Conservation (phyloP, 768 basidiomycete genomes). For the Brasilioporus rufonigricans region DNA sequence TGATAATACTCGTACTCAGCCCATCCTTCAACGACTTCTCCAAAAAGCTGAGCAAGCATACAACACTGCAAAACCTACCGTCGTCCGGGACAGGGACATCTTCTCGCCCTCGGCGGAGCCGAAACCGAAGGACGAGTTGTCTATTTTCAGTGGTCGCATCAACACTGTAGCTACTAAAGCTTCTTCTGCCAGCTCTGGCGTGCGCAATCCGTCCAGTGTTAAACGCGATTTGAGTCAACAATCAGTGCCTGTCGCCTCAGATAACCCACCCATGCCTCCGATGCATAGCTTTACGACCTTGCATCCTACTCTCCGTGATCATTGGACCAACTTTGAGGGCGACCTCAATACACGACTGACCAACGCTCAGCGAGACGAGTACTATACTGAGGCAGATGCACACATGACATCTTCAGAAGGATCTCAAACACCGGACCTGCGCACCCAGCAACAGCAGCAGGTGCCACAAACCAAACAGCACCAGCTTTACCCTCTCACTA, state of each 20-base stretch:
- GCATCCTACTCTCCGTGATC: slow-evolving; percentile 56
- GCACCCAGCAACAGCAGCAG: neutral
- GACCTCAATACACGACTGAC: slow-evolving; percentile 50
- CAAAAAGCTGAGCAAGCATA: slow-evolving; percentile 58
- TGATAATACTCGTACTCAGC: slow-evolving; percentile 38
- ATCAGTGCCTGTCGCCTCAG: slow-evolving; percentile 33
- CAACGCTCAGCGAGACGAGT: slow-evolving; percentile 30
- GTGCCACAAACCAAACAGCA: slow-evolving; percentile 20
- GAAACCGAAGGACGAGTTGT: slow-evolving; percentile 63
- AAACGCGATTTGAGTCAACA: slow-evolving; percentile 29
- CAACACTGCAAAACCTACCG: slow-evolving; percentile 44
- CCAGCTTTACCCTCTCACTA: slow-evolving; percentile 22
- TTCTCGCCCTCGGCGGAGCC: slow-evolving; percentile 48
- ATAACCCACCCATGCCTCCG: slow-evolving; percentile 9
- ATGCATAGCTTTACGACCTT: slow-evolving; percentile 39
- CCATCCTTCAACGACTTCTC: slow-evolving; percentile 60
- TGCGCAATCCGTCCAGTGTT: slow-evolving; percentile 1
- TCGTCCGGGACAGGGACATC: slow-evolving; percentile 50
- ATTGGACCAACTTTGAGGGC: slow-evolving; percentile 56
- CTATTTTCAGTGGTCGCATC: slow-evolving; percentile 75
- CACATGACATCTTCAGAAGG: slow-evolving; percentile 12
- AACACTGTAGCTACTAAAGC: slow-evolving; percentile 56
- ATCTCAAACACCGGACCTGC: neutral
- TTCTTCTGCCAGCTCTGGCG: slow-evolving; percentile 18
- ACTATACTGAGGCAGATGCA: slow-evolving; percentile 21